Conservation (phyloP, 108 stramenopile species). For the Skeletonema marinoi region DNA sequence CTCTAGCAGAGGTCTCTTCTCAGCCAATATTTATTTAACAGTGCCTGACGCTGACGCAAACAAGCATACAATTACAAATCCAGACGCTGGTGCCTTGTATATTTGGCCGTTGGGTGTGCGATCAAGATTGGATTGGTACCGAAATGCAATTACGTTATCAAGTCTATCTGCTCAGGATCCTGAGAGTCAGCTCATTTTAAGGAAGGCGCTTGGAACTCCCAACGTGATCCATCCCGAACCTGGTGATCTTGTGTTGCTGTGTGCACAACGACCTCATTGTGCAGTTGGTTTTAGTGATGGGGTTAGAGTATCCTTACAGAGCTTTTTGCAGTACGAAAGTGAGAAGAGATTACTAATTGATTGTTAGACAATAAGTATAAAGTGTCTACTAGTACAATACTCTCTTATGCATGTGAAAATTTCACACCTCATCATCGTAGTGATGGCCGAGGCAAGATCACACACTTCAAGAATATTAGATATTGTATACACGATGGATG, state of each 20-base stretch:
- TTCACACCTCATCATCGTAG: not conserved
- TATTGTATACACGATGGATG: slow-evolving; percentile 7
- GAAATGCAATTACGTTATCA: slow-evolving; percentile 74
- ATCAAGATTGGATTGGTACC: slow-evolving; percentile 81
- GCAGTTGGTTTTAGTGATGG: slow-evolving; percentile 81
- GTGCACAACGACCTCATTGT: slow-evolving; percentile 85
- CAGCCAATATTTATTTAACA: slow-evolving; percentile 92
- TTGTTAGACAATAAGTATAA: slow-evolving; percentile 11
- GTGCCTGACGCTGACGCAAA: slow-evolving; percentile 46
- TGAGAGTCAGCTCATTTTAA: slow-evolving; percentile 66
- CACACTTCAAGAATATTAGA: too few relatives aligned
- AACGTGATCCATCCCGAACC: slow-evolving; percentile 58
- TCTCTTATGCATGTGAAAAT: not conserved
- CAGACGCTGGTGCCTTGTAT: slow-evolving; percentile 48
- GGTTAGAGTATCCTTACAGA: slow-evolving; percentile 75
- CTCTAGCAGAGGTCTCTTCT: slow-evolving; percentile 72
- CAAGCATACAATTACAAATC: not conserved
- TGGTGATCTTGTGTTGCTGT: slow-evolving; percentile 82
- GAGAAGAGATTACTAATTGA: slow-evolving; percentile 71
- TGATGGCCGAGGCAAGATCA: too few relatives aligned
- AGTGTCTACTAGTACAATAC: too few relatives aligned
- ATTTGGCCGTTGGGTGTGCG: slow-evolving; percentile 83
- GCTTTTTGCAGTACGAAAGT: slow-evolving; percentile 67
- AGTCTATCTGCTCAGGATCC: slow-evolving; percentile 76
- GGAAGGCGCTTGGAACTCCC: slow-evolving; percentile 60